Evolutionary conservation across 805 yeast species (phyloP).

Genomic region (Candida mattraensis): DNA sequence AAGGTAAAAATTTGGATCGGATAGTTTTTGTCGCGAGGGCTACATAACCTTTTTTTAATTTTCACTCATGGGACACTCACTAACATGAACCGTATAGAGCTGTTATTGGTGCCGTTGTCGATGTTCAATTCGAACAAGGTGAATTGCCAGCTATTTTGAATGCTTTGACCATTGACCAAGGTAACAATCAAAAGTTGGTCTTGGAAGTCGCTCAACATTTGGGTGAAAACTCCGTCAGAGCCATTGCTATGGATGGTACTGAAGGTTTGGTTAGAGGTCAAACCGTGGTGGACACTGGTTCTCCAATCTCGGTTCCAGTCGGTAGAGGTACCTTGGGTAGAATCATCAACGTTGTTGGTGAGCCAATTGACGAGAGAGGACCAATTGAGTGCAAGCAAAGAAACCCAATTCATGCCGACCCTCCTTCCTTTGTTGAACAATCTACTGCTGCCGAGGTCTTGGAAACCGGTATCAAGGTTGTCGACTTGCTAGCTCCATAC

Average conservation of each 20-base stretch:
- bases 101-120: slow-evolving; percentile 99
- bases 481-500: slow-evolving; percentile 97
- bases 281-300: slow-evolving; percentile 88
- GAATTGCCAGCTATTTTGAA: slow-evolving; percentile 96
- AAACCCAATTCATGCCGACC: slow-evolving; percentile 99
- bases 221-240: slow-evolving; percentile 99
- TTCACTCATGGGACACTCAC: slow-evolving; percentile 17
- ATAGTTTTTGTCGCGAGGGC: slow-evolving; percentile 24
- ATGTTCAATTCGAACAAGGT: slow-evolving; percentile 98
- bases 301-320: slow-evolving; percentile 98
- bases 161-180: slow-evolving; percentile 87
- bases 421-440: slow-evolving; percentile 95
- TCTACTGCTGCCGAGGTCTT: slow-evolving; percentile 97
- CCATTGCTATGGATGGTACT: slow-evolving; percentile 99
- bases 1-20: no score
- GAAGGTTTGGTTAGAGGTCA: slow-evolving; percentile 99
- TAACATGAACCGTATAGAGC: slow-evolving; percentile 53
- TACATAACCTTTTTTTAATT: slow-evolving; percentile 21
- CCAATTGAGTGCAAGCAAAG: slow-evolving; percentile 90
- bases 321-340: slow-evolving; percentile 99
- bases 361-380: slow-evolving; percentile 99
- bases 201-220: slow-evolving; percentile 99
- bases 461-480: slow-evolving; percentile 99
- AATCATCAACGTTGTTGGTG: slow-evolving; percentile 97
- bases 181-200: slow-evolving; percentile 62